Base-by-base conservation (phyloP, 1,284 basidiomycete species). In the Singerocomus rubriflavus region DNA sequence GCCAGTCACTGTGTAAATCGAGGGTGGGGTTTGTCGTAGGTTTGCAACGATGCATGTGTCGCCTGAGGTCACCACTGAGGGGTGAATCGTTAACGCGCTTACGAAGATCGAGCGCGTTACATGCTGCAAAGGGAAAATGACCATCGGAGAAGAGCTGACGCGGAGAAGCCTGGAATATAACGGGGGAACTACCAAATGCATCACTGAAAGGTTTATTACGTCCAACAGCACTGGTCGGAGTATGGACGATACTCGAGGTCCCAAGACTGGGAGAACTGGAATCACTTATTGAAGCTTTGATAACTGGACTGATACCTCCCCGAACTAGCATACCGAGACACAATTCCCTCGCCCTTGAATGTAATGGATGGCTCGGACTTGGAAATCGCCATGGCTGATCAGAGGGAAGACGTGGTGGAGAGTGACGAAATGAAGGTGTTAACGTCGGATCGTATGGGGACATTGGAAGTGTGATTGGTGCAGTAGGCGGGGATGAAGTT, bases 311-410 rank as follows among this genome's bases (percentile, higher is more conserved):
- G 3, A 65, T 59, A 36, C 70, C 71, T 11, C 68, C 70, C 21
- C 63, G 67, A 25, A 78, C 73, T 21, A 88, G 71, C 75, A 83
- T 79, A 46, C 76, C 75, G 40, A 88, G 68, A 26, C 82, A 82
- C n/a, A 85, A 59, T 52, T 88, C 82, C 35, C 80, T 77, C 10
- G 77, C 76, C 29, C 67, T 74, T 12, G 79, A 81, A 63, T 85
- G 80, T 32, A 87, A 68, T 4, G 86, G 84, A 61, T 87, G 82
- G 47, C 82, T 84, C 17, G 84, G 83, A 59, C 83, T 85, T 14
- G 82, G 79, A 63, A 81, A 88, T 33, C 83, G 79, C 87, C 86
- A 89, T 6, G 87, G 85, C 52, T 87, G 85, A 56, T 85, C 81
- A 16, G 80, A 84, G 7, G 84, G 83, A 17, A 83, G 75, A 7